These are phyloP conservation scores for Phytophthora tubulina DNA, from an alignment of 352 stramenopile genomes.

Conservation along the genomic window DNA sequence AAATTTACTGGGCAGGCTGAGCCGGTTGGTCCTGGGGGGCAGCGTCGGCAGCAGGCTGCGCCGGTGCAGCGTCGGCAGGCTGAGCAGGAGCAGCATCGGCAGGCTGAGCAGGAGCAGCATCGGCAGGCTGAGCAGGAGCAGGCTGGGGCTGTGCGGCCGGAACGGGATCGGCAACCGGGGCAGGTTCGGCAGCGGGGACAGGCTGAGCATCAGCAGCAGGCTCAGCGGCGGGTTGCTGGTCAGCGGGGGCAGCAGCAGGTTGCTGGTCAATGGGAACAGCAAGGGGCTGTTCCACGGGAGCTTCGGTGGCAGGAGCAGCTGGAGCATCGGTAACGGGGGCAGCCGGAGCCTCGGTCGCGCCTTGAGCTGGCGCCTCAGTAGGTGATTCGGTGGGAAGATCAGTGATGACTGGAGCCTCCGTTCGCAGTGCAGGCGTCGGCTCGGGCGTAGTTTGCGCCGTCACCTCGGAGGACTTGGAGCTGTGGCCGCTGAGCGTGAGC, in stretches of 20 bases:
- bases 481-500: constrained; percentile 46
- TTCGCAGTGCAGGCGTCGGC: constrained; percentile 34
- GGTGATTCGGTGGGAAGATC: constrained; percentile 19
- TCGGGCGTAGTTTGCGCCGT: constrained; percentile 28
- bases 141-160: not conserved
- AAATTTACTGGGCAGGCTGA: constrained; percentile 22
- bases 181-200: constrained; percentile 1
- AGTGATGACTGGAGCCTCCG: constrained; percentile 24
- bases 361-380: constrained; percentile 21
- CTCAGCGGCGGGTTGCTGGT: constrained; percentile 13
- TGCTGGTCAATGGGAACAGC: constrained; percentile 4
- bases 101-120: constrained; percentile 7
- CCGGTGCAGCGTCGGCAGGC: not conserved
- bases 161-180: not conserved
- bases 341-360: not conserved
- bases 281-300: not conserved
- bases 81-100: not conserved
- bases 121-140: not conserved
- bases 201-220: constrained; percentile 11
- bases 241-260: constrained; percentile 3
- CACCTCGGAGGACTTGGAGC: constrained; percentile 35
- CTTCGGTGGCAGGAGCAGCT: not conserved
- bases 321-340: constrained; percentile 14
- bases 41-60: not conserved
- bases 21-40: constrained; percentile 9